Percentiles rank a stretch among this genome's conserved stretches.
These are phyloP conservation scores for Acanthamoeba lenticulata DNA, from an alignment of 208 protist species.

Conservation along the genomic window DNA sequence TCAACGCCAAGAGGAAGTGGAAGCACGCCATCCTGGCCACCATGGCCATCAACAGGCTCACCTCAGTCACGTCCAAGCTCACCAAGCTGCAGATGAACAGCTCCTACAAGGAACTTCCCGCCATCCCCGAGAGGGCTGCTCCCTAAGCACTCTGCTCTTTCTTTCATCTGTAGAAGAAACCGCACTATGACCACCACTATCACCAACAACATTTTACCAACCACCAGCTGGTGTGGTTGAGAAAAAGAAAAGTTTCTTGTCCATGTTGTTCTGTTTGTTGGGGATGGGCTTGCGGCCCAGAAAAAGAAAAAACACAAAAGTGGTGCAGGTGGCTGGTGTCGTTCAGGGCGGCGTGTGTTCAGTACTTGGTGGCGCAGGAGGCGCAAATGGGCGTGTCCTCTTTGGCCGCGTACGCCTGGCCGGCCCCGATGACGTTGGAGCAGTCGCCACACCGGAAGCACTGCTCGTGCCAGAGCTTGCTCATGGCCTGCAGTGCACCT, in stretches of 20 bases:
- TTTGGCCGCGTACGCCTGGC: constrained; percentile 18
- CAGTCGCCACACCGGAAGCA: constrained; percentile 27
- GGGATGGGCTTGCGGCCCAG: too few species aligned
- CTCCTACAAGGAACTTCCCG: constrained; percentile 25
- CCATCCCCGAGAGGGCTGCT: not conserved
- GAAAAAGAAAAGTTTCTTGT: too few species aligned
- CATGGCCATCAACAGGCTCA: constrained; percentile 47
- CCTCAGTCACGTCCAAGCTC: not conserved
- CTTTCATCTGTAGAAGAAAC: too few species aligned
- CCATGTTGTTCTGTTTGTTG: too few species aligned
- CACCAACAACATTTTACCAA: too few species aligned
- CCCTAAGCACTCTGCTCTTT: not conserved
- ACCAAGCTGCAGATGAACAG: not conserved
- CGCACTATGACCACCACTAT: too few species aligned
- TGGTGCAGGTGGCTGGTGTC: too few species aligned
- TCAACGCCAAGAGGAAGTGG: constrained; percentile 69
- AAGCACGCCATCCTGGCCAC: constrained; percentile 59
- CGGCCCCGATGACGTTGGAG: not conserved
- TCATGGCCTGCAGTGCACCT: constrained; percentile 26
- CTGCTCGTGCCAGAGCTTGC: not conserved
- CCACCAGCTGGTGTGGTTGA: too few species aligned
- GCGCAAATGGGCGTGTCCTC: not conserved
- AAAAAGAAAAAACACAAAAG: too few species aligned
- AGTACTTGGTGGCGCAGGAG: constrained; percentile 28
- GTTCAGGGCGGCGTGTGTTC: not conserved